These are phyloP conservation scores for Calonectria multiphialidica DNA, from an alignment of 2,329 filamentous ascomycete species.

Conservation along the genomic window DNA sequence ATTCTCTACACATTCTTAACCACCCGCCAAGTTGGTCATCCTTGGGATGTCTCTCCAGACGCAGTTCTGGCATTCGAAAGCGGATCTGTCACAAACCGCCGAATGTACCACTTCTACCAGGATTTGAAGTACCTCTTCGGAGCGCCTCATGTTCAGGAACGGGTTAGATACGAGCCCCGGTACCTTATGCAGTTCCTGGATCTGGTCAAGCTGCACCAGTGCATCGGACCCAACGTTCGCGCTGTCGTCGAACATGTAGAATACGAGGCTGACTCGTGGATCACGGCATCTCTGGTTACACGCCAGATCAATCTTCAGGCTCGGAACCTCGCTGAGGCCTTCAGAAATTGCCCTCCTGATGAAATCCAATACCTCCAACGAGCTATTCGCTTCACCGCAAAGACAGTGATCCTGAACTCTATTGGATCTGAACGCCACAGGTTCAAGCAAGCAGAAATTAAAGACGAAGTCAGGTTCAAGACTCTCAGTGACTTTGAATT, in stretches of 20 bases:
- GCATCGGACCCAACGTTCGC: slow-evolving; percentile 92
- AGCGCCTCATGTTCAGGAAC: slow-evolving; percentile 88
- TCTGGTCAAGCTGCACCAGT: slow-evolving; percentile 94
- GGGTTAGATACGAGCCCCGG: slow-evolving; percentile 83
- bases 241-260: slow-evolving; percentile 97
- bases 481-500: slow-evolving; percentile 83
- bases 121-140: slow-evolving; percentile 93
- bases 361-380: slow-evolving; percentile 74
- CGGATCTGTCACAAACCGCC: slow-evolving; percentile 92
- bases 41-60: slow-evolving; percentile 86
- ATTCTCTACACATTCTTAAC: slow-evolving; percentile 98
- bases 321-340: slow-evolving; percentile 88
- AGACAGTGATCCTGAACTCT: slow-evolving; percentile 89
- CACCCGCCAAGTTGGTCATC: slow-evolving; percentile 94
- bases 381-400: slow-evolving; percentile 81
- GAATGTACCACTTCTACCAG: slow-evolving; percentile 98
- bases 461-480: slow-evolving; percentile 87
- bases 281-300: slow-evolving; percentile 93
- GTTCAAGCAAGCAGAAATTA: slow-evolving; percentile 90
- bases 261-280: slow-evolving; percentile 98
- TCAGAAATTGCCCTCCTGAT: slow-evolving; percentile 75
- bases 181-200: slow-evolving; percentile 97
- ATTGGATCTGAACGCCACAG: slow-evolving; percentile 88
- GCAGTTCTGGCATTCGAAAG: slow-evolving; percentile 94
- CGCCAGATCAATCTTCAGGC: slow-evolving; percentile 95